A percentile compares a stretch with the other conserved stretches of the same genome.
These are phyloP conservation scores for Gracilaria caudata DNA, from an alignment of 23 red algal species.

Conservation along the genomic window DNA sequence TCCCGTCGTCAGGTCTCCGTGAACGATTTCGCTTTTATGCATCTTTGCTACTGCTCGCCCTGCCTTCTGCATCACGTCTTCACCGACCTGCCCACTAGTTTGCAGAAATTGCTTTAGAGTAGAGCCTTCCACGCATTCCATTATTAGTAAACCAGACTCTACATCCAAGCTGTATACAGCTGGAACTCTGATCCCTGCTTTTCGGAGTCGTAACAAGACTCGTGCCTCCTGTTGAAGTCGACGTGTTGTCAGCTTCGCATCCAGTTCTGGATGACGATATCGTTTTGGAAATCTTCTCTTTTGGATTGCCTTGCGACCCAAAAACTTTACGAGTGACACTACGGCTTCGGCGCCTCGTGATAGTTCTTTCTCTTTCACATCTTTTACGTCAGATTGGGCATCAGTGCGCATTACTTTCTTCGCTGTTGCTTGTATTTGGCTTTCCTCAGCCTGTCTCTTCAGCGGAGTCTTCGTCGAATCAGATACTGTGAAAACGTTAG, in stretches of 20 bases:
- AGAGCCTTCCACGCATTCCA: constrained; percentile 36
- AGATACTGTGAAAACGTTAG: not conserved
- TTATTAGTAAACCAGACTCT: constrained; percentile 1
- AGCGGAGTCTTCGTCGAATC: not conserved
- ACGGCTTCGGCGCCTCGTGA: constrained; percentile 63
- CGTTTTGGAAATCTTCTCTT: constrained; percentile 68
- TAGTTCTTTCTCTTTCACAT: constrained; percentile 25
- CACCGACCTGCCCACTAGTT: not conserved
- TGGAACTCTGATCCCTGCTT: constrained; percentile 63
- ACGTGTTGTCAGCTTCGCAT: constrained; percentile 49
- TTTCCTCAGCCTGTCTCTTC: constrained; percentile 15
- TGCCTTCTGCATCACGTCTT: constrained; percentile 21
- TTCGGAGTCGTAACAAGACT: constrained; percentile 58
- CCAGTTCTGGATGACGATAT: constrained; percentile 74
- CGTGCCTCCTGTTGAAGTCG: constrained; percentile 65
- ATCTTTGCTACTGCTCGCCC: constrained; percentile 58
- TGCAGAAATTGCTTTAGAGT: constrained; percentile 45
- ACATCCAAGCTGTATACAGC: constrained; percentile 62
- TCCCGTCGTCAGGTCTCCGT: constrained; percentile 81
- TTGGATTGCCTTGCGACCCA: constrained; percentile 55
- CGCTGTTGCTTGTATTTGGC: not conserved
- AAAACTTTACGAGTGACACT: constrained; percentile 45
- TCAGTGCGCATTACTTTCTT: not conserved
- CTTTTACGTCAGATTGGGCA: not conserved
- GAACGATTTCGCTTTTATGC: constrained; percentile 66